These are phyloP conservation scores for Limonium bicolor DNA, from an alignment of 148 eudicot species.

Conservation along the genomic window DNA sequence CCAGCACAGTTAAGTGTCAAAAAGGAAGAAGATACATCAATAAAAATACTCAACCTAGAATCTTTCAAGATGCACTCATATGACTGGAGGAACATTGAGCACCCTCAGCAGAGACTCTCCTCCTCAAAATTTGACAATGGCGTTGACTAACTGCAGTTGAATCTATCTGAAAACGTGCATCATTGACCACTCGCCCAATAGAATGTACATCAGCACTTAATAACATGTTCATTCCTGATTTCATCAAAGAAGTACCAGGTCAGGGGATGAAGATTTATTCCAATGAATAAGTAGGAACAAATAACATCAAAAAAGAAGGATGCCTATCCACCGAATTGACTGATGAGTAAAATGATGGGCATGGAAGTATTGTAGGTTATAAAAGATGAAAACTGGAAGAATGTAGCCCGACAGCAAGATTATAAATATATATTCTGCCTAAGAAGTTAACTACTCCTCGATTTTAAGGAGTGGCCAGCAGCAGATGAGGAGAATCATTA, in stretches of 20 bases:
- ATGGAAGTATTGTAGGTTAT: no score
- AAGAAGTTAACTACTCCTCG: no score
- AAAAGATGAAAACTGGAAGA: no score
- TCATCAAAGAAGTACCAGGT: neutral
- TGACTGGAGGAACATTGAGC: constrained; percentile 29
- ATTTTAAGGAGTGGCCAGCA: no score
- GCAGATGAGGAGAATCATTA: no score
- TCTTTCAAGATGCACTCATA: constrained; percentile 48
- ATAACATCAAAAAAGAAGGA: neutral
- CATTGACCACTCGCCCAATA: constrained; percentile 70
- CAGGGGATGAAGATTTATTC: neutral
- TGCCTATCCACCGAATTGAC: no score
- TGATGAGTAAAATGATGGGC: no score
- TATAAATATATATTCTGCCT: no score
- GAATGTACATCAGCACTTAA: constrained; percentile 60
- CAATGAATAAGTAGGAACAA: neutral
- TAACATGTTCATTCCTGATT: constrained; percentile 78
- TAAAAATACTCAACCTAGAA: constrained; percentile 38
- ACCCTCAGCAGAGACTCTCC: constrained; percentile 35
- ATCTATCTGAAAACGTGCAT: constrained; percentile 51
- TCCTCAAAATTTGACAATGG: constrained; percentile 66
- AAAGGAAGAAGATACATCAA: neutral
- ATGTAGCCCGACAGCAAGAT: no score
- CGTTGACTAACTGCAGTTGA: constrained; percentile 66
- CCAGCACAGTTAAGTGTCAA: neutral